Evolutionary conservation across 257 asterid genomes (phyloP), one percentile per base, ranked within the genome.

Genomic region (Capsicum baccatum): DNA sequence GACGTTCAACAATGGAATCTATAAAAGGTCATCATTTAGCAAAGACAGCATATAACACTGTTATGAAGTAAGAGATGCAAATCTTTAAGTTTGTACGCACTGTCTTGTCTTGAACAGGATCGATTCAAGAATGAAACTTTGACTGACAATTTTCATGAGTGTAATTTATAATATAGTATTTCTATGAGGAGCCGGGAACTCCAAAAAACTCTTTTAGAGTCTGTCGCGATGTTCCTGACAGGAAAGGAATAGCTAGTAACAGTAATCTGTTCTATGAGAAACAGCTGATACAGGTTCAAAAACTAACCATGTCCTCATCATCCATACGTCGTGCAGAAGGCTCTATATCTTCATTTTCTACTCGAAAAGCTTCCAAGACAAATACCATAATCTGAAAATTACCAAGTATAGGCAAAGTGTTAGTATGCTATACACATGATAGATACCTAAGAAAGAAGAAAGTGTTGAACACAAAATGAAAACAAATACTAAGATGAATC

Each of bases 321-420:
- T 89, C 87, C 85, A 60, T 87, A 79, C 59, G 39, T 64, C 79
- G 86, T 79, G 87, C 95, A 79, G 87, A 60, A 55, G 90, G 50
- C 91, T 95, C 98, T 11, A 92, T 88, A 80, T 95, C 54, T 55
- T 98, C 94, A 95, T 88, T 89, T 52, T 94, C 98, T 82, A 94
- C 97, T 84, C 92, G 94, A 95, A 95, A 95, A 81, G 98, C 99
- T 89, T 95, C 99, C 97, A 94, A 91, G 83, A 95, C 96, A 89
- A 95, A 95, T 68, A 98, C 98, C 83, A 95, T 88, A 86, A 95
- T 95, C 99, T 95, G 94, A 86, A 84, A 76, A 54, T 47, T 4
- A n/a, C 60, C 79, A 85, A 68, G 69, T 26, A 56, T 56, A 68
- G 9, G 48, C 59, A 14, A 57, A 14, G 83, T 21, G 59, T 82